phyloP scores from a whole-genome alignment of 441 rosid genomes.

The Jatropha multifida region DNA sequence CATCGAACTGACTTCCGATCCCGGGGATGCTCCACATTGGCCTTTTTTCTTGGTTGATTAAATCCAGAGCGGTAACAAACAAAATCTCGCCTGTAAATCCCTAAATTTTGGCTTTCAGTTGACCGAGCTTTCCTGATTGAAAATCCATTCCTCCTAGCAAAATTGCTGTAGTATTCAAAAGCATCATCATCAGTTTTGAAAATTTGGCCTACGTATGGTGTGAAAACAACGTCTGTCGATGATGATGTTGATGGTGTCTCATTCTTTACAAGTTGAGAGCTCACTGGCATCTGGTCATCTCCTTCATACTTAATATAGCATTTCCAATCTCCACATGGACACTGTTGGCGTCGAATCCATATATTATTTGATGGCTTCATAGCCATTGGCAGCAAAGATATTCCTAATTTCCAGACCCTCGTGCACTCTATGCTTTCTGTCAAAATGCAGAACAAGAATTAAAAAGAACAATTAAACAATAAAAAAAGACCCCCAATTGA shows the following conservation, averaged over 20 bases:
- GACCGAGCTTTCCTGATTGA: constrained; percentile 89
- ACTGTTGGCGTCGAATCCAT: constrained; percentile 84
- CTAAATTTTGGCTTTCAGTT: constrained; percentile 81
- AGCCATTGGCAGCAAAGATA: constrained; percentile 30
- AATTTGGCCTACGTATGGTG: constrained; percentile 83
- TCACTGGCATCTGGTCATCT: constrained; percentile 50
- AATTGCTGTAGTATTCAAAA: constrained; percentile 75
- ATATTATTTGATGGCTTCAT: constrained; percentile 59
- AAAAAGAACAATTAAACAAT: background rate
- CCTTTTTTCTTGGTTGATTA: constrained; percentile 81
- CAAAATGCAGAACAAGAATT: background rate
- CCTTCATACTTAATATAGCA: constrained; percentile 68
- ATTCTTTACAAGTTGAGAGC: constrained; percentile 45
- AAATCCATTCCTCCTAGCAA: constrained; percentile 85
- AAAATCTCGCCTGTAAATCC: constrained; percentile 82
- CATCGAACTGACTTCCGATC: constrained; percentile 89
- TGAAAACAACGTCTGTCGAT: constrained; percentile 49
- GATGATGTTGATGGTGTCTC: constrained; percentile 51
- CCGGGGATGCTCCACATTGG: constrained; percentile 80
- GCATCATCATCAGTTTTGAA: constrained; percentile 79
- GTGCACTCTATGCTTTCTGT: constrained; percentile 22
- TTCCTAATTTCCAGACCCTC: constrained; percentile 13
- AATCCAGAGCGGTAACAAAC: constrained; percentile 95
- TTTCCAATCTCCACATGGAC: constrained; percentile 97
- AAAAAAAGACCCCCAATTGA: background rate